phyloP scores from a whole-genome alignment of 305 asterid species.

The Vinca major region DNA sequence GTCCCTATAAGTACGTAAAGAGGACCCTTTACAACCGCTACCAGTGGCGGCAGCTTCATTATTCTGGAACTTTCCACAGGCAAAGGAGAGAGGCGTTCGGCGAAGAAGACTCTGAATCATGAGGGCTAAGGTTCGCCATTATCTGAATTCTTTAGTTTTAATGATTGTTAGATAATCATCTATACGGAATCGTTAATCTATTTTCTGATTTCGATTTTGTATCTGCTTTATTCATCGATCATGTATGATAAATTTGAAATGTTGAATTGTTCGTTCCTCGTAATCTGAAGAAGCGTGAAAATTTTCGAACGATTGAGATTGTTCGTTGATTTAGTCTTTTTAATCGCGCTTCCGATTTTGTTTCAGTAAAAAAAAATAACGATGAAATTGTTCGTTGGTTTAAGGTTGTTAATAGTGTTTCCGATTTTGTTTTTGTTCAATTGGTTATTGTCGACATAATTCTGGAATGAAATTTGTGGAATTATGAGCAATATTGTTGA shows the following conservation, averaged over 20 bases:
- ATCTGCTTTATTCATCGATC: no score
- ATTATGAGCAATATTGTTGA: neutral
- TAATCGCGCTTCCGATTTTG: neutral
- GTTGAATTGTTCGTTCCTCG: no score
- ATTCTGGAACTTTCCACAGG: neutral
- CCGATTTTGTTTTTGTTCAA: no score
- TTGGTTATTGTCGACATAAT: no score
- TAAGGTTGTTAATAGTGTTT: no score
- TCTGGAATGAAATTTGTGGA: no score
- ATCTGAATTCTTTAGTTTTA: neutral
- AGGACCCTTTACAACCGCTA: neutral
- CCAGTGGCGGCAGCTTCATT: neutral
- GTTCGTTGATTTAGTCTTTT: neutral
- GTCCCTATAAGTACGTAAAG: neutral
- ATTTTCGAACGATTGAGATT: no score
- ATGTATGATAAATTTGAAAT: no score
- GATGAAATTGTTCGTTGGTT: neutral
- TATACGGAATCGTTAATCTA: neutral
- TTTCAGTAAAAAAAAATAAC: neutral
- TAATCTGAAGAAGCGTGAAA: no score
- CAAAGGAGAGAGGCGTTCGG: neutral
- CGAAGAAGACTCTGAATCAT: neutral
- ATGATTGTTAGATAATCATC: neutral
- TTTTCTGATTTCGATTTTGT: no score
- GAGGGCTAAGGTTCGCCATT: slow-evolving; percentile 15